Conservation (phyloP, 2,329 filamentous ascomycete genomes). For the Lecanicillium sp. region DNA sequence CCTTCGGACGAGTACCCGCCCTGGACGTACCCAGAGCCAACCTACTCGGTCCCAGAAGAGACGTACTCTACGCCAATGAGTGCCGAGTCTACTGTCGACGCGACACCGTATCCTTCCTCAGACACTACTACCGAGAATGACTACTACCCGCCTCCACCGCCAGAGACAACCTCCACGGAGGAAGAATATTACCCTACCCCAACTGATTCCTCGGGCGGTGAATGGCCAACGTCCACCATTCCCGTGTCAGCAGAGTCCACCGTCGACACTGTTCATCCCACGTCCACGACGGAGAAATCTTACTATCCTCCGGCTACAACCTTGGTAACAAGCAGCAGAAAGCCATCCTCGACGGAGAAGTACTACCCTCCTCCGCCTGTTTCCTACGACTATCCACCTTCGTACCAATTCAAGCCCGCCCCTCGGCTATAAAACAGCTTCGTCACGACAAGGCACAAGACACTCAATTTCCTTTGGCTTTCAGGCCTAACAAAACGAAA, state of each 20-base stretch:
- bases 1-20: not conserved
- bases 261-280: too few relatives aligned
- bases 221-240: too few relatives aligned
- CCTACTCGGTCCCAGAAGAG: too few relatives aligned
- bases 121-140: not conserved
- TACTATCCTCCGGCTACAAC: conserved; percentile 1
- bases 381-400: not conserved
- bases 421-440: too few relatives aligned
- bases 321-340: conserved; percentile 3
- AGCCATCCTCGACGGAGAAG: not conserved
- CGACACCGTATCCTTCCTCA: not conserved
- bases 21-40: not conserved
- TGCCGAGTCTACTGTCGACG: not conserved
- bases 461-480: too few relatives aligned
- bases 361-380: conserved; percentile 1
- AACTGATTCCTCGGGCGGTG: too few relatives aligned
- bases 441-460: too few relatives aligned
- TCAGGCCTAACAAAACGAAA: too few relatives aligned
- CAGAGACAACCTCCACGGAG: too few relatives aligned
- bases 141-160: not conserved
- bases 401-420: conserved; percentile 1
- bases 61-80: not conserved
- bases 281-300: too few relatives aligned
- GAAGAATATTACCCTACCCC: too few relatives aligned
- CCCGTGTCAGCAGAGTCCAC: too few relatives aligned